Evolutionary conservation across 78 protist species (phyloP).

Genomic region (Carpediemonas membranifera): DNA sequence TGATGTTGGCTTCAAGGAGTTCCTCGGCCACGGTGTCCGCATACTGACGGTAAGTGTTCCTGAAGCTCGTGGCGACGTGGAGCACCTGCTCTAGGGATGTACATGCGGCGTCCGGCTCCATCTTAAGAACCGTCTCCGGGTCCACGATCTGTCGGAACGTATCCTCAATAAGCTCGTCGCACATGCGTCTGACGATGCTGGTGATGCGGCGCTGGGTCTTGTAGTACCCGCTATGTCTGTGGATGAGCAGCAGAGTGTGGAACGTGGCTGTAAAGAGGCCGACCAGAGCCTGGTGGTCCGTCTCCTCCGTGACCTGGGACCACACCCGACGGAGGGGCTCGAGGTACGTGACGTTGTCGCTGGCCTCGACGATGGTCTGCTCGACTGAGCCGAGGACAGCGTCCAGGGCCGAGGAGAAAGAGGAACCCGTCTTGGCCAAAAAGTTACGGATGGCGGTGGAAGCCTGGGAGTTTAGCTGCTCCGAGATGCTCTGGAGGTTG

Average conservation of each 20-base stretch:
- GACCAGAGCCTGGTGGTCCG: not conserved
- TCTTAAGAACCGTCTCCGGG: not conserved
- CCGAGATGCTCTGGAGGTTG: conserved; percentile 22
- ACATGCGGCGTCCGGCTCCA: not conserved
- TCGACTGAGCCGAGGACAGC: conserved; percentile 2
- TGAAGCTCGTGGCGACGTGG: not conserved
- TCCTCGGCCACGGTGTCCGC: conserved; percentile 22
- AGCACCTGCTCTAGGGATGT: too few relatives aligned
- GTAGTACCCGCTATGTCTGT: conserved; percentile 7
- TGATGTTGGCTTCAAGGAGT: not conserved
- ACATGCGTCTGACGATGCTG: conserved; percentile 39
- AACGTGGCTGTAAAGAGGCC: conserved; percentile 20
- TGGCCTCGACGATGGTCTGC: conserved; percentile 15
- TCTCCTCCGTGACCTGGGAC: not conserved
- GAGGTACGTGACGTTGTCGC: conserved; percentile 14
- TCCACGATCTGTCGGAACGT: not conserved
- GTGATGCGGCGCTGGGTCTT: conserved; percentile 14
- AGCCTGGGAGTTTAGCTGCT: conserved; percentile 21
- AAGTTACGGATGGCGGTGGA: not conserved
- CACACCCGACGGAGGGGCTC: conserved; percentile 11
- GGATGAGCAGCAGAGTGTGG: conserved; percentile 23
- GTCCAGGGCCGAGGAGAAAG: conserved; percentile 22
- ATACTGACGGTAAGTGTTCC: not conserved
- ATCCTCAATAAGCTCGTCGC: conserved; percentile 45
- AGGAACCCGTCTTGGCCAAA: not conserved